Conservation (phyloP, 2,329 filamentous ascomycete species). For the Xylaria multiplex region DNA sequence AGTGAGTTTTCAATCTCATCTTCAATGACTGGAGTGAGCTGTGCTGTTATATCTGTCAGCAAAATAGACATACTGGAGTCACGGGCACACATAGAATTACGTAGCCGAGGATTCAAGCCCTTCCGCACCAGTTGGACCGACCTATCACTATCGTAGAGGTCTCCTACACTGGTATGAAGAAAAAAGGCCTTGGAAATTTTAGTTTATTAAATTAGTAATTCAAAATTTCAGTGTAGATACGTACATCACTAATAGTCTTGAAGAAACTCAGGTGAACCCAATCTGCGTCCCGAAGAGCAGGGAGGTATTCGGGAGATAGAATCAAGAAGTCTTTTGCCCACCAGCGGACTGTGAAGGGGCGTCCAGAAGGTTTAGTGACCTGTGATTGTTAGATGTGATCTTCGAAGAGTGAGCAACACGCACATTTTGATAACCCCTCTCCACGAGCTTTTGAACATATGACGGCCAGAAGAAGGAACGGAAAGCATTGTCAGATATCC, state of each 20-base stretch:
- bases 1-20: conserved; percentile 2
- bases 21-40: conserved; percentile 9
- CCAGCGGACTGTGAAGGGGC: conserved; percentile 9
- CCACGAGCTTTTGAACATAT: too few species aligned
- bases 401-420: too few species aligned
- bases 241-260: conserved; percentile 19
- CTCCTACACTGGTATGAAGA: conserved; percentile 10
- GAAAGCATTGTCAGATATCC: too few species aligned
- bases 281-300: not conserved
- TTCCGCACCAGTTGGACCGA: not conserved
- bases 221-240: not conserved
- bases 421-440: too few species aligned
- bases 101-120: conserved; percentile 14
- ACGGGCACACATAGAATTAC: not conserved
- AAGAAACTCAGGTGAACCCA: conserved; percentile 15
- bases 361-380: too few species aligned
- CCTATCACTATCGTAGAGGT: conserved; percentile 16
- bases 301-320: not conserved
- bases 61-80: too few species aligned
- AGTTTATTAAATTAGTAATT: not conserved
- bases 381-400: too few species aligned
- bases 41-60: not conserved
- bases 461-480: too few species aligned
- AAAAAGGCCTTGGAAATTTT: conserved; percentile 5
- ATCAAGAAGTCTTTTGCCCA: conserved; percentile 19